Evolutionary conservation across 768 basidiomycete genomes (phyloP).

Genomic region (Dentipellis sp.): DNA sequence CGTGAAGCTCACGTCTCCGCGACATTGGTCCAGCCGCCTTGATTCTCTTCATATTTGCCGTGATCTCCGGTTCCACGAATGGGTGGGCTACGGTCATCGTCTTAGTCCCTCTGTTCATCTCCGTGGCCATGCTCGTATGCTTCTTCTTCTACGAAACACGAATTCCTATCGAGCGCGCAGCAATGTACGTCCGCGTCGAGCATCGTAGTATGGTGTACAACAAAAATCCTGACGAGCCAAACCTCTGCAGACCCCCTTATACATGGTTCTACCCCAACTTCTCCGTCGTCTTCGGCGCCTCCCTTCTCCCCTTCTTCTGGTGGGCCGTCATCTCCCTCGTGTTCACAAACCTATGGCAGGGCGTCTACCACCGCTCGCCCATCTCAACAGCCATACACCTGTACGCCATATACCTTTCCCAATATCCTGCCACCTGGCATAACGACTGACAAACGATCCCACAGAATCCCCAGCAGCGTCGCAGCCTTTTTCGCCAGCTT

Average conservation of each 20-base stretch:
- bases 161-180: slow-evolving; percentile 26
- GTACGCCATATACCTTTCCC: slow-evolving; percentile 14
- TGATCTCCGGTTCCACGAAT: slow-evolving; percentile 31
- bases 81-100: slow-evolving; percentile 33
- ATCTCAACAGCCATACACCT: slow-evolving; percentile 30
- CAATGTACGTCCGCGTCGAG: slow-evolving; percentile 14
- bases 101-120: slow-evolving; percentile 33
- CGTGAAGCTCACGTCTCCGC: background rate
- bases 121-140: slow-evolving; percentile 25
- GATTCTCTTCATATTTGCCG: slow-evolving; percentile 26
- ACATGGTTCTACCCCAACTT: slow-evolving; percentile 33
- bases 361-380: slow-evolving; percentile 24
- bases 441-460: background rate
- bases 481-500: slow-evolving; percentile 33
- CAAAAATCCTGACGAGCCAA: too few relatives aligned
- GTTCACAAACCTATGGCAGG: slow-evolving; percentile 28
- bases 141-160: slow-evolving; percentile 35
- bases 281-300: slow-evolving; percentile 25
- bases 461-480: slow-evolving; percentile 7
- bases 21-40: slow-evolving; percentile 15
- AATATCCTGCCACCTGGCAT: background rate
- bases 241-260: slow-evolving; percentile 20
- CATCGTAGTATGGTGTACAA: too few relatives aligned
- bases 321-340: slow-evolving; percentile 26
- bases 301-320: slow-evolving; percentile 31